Conservation (phyloP, 257 asterid species). For the Agastache rugosa region DNA sequence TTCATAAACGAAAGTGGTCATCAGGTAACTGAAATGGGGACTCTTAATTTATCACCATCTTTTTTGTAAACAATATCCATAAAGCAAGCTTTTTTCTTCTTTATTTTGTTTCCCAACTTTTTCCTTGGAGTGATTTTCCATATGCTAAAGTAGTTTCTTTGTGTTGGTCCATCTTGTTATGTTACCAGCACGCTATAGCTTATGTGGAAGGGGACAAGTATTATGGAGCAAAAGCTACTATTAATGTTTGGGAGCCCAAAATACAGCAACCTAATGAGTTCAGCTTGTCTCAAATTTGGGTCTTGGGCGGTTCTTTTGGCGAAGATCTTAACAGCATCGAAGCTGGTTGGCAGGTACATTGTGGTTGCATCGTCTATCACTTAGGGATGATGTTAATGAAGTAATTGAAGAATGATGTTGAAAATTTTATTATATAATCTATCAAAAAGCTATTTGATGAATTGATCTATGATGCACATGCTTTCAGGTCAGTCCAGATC, state of each 20-base stretch:
- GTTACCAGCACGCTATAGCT: conserved; percentile 78
- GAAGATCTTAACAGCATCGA: conserved; percentile 86
- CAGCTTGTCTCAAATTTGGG: conserved; percentile 84
- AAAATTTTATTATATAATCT: neutral
- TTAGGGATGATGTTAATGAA: neutral
- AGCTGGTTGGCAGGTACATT: conserved; percentile 87
- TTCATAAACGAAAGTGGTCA: conserved; percentile 70
- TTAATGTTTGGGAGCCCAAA: conserved; percentile 81
- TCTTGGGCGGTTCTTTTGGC: conserved; percentile 77
- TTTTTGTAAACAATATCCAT: conserved; percentile 19
- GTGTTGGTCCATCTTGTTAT: conserved; percentile 15
- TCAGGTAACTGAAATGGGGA: conserved; percentile 54
- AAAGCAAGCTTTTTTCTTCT: neutral
- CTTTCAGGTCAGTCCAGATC: conserved; percentile 71
- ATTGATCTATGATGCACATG: conserved; percentile 26
- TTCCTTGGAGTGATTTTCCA: conserved; percentile 15
- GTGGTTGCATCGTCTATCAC: neutral
- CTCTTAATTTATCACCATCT: conserved; percentile 18
- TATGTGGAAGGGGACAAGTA: conserved; percentile 76
- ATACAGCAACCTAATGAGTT: conserved; percentile 77
- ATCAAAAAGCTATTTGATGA: neutral
- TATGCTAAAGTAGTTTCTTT: conserved; percentile 14
- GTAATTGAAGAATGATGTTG: neutral
- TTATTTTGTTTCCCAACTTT: neutral
- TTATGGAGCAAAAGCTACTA: conserved; percentile 79